Evolutionary conservation across 73 alveolate genomes (phyloP).

Genomic region (Durusdinium trenchii): DNA sequence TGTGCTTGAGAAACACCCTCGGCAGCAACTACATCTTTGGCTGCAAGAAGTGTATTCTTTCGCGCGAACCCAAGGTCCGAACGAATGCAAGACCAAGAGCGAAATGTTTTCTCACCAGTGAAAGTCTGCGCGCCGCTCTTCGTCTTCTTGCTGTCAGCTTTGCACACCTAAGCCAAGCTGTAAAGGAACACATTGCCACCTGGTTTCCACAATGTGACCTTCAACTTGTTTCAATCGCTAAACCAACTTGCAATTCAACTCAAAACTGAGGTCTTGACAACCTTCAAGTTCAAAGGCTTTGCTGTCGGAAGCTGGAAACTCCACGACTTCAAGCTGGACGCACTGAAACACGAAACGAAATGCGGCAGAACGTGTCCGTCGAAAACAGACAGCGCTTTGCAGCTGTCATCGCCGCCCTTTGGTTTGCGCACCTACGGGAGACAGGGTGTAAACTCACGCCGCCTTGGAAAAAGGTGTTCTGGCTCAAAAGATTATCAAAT

Average conservation of each 20-base stretch:
- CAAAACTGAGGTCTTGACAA: neutral
- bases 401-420: neutral
- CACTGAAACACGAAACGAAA: neutral
- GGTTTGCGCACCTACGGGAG: neutral
- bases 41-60: neutral
- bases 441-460: too few species aligned
- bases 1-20: neutral
- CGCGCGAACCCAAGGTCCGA: neutral
- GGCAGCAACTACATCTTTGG: neutral
- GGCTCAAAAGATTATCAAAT: neutral
- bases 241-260: neutral
- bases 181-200: neutral
- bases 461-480: too few species aligned
- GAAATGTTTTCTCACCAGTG: neutral
- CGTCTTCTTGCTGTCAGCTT: neutral
- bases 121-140: neutral
- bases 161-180: conserved; percentile 1
- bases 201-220: neutral
- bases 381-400: neutral
- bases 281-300: neutral
- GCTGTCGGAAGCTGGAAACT: neutral
- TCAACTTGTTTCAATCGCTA: neutral
- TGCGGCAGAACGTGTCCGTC: neutral
- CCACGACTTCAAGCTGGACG: neutral
- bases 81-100: neutral